phyloP scores from a whole-genome alignment of 169 alveolate genomes.

The Perkinsus olseni region DNA sequence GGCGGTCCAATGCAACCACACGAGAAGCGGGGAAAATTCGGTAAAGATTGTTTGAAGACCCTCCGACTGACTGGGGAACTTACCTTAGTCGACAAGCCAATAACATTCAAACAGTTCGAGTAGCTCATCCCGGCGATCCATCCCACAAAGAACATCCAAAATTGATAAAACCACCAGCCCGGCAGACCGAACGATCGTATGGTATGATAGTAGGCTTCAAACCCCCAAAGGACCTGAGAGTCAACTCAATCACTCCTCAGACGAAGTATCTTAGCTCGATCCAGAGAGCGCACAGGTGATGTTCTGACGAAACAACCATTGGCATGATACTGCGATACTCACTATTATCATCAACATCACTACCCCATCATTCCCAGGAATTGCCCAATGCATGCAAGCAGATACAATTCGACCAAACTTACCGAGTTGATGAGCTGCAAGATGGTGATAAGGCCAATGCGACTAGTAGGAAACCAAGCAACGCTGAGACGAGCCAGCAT shows the following conservation, averaged over 20 bases:
- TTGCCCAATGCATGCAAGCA: too few relatives aligned
- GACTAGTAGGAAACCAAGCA: not conserved
- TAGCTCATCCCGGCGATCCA: not conserved
- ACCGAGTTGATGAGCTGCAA: not conserved
- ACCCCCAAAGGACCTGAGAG: not conserved
- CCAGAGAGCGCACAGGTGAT: too few relatives aligned
- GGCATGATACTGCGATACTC: too few relatives aligned
- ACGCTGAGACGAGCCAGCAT: not conserved
- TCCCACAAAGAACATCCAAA: not conserved
- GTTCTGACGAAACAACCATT: too few relatives aligned
- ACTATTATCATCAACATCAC: too few relatives aligned
- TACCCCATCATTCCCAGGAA: too few relatives aligned
- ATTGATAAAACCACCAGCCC: not conserved
- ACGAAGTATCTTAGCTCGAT: too few relatives aligned
- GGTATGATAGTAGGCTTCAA: not conserved
- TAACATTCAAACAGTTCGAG: not conserved
- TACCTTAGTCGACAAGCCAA: not conserved
- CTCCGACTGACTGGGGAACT: not conserved
- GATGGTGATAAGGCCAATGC: not conserved
- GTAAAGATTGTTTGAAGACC: too few relatives aligned
- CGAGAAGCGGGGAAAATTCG: too few relatives aligned
- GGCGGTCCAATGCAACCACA: too few relatives aligned
- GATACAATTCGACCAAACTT: too few relatives aligned
- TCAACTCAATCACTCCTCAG: not conserved
- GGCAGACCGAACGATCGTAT: not conserved